Evolutionary conservation across 495 filamentous ascomycete genomes (phyloP).

Genomic region (Daldinia childiae): DNA sequence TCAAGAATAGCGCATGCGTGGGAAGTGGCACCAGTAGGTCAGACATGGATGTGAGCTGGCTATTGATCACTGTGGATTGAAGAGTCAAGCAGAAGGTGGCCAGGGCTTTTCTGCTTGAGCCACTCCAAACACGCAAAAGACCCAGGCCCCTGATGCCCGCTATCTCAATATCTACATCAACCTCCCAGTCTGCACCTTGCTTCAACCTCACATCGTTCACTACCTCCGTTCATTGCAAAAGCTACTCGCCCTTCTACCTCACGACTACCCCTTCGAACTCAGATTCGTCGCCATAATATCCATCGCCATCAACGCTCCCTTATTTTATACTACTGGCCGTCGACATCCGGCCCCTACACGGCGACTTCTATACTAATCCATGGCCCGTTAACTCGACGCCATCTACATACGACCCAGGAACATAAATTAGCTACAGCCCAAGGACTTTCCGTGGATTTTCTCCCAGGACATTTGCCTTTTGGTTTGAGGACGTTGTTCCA

Average conservation of each 20-base stretch:
- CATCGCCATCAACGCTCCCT: conserved; percentile 36
- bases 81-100: conserved; percentile 42
- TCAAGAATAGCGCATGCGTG: conserved; percentile 50
- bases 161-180: conserved; percentile 52
- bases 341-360: conserved; percentile 23
- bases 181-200: conserved; percentile 43
- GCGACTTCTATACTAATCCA: conserved; percentile 34
- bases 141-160: conserved; percentile 38
- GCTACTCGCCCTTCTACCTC: conserved; percentile 26
- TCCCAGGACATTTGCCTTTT: conserved; percentile 36
- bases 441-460: conserved; percentile 47
- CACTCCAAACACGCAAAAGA: conserved; percentile 44
- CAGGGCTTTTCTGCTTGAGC: conserved; percentile 42
- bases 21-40: conserved; percentile 45
- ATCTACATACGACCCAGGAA: conserved; percentile 40
- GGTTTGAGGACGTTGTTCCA: conserved; percentile 38
- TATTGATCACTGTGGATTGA: conserved; percentile 43
- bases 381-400: conserved; percentile 44
- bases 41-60: conserved; percentile 48
- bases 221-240: conserved; percentile 39
- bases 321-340: conserved; percentile 10
- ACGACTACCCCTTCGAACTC: conserved; percentile 34
- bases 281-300: conserved; percentile 28
- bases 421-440: conserved; percentile 36
- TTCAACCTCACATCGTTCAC: conserved; percentile 40